Evolutionary conservation across 139 green algal genomes (phyloP), one percentile per base, ranked within the genome.

Genomic region (Haematococcus lacustris): DNA sequence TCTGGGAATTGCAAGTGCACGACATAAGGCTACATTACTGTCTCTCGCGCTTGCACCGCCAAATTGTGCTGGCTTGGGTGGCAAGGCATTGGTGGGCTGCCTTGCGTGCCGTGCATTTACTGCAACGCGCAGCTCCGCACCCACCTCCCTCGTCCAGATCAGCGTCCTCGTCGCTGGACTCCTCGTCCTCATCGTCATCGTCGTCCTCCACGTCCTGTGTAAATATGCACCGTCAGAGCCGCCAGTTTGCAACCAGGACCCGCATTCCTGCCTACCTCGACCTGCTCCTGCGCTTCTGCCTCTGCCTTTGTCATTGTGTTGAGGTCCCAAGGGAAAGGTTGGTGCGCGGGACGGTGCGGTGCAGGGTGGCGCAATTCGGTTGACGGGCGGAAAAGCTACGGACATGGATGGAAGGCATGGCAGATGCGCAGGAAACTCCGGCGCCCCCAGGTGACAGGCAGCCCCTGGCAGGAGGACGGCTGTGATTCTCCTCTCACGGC

Each of bases 251-350:
- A 50, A n/a, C 47, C 50, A 47, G 28, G 5, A 7, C 2, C 9
- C 34, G 25, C 28, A 41, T 41, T 2, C n/a, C 1, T 23, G 17
- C n/a, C 17, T 39, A 86, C 84, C 78, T 89, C 81, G 0, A 83
- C 78, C 51, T 73, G 67, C 64, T 85, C 78, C 41, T 71, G 66
- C 68, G 74, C 74, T 71, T 87, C 83, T 53, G 66, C 66, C 74
- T 88, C 79, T 26, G 75, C 77, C 62, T 81, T 80, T 41, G 80
- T 82, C 79, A 80, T 81, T 21, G 21, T 76, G 51, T 26, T 32
- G 35, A 6, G 13, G 25, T 5, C 5, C 57, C 13, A 38, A 6
- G 34, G 6, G 3, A 37, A 53, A 57, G 37, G 65, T 7, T 21
- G 3, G 32, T 21, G 3, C 33, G 13, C 23, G 61, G 61, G 61